Base-by-base conservation (phyloP, 169 alveolate genomes). In the Cryptosporidium muris region DNA sequence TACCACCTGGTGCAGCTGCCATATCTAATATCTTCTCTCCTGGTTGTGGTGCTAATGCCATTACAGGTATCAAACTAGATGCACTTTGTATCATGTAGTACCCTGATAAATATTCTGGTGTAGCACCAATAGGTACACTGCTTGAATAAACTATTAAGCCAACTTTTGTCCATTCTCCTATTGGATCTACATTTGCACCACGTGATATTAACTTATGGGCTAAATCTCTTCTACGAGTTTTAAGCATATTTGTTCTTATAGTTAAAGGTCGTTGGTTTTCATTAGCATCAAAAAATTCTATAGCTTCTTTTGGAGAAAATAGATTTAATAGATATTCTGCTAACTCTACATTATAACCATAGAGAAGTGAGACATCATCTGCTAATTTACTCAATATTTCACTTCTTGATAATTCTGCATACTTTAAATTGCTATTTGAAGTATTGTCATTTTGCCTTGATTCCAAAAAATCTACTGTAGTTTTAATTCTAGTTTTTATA, bases 1-100 rank as follows among this genome's bases (percentile, higher is more conserved):
- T 97, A 1, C 99, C 99, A 51, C 99, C 99, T 2, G 99, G 99
- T 34, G 99, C 98, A 43, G 99, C 99, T 60, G 98, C 95, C 96
- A 97, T 92, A 90, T 97, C 99, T 25, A 97, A 92, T 12, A 96
- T 89, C 82, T 92, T 93, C 65, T 97, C 99, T 14, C 95, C 93
- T 12, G 95, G 96, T 66, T 94, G 90, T 6, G 98, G 98, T 36
- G 92, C 94, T 48, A 96, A 90, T 3, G 99, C 98, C 85, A 96
- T 90, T 6, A 96, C 98, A 16, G 99, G 99, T 12, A 96, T 92
- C 56, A 96, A 93, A 52, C 98, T 94, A 34, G 98, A 93, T 12
- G 99, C 97, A 51, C 97, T 93, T 85, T 97, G 97, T 47, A 96
- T 91, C 95, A 96, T 96, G 82, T 96, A 97, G 81, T 96, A 98